Conservation (phyloP, 108 stramenopile species). For the Chaetoceros tenuissimus region DNA sequence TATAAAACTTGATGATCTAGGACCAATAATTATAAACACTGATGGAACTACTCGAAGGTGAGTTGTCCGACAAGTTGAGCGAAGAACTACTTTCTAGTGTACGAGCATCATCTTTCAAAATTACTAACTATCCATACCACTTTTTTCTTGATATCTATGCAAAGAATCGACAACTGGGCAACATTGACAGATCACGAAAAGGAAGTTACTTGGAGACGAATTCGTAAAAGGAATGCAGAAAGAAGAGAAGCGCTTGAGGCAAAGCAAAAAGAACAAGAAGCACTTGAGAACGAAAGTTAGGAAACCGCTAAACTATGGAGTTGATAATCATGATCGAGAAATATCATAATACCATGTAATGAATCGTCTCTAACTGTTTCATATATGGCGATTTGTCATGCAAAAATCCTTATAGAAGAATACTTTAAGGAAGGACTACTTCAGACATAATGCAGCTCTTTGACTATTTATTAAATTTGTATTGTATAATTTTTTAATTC, state of each 20-base stretch:
- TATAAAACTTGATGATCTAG: constrained; percentile 69
- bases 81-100: neutral
- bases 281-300: neutral
- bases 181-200: constrained; percentile 65
- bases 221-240: constrained; percentile 79
- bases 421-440: no score
- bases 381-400: no score
- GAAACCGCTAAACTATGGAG: neutral
- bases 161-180: constrained; percentile 81
- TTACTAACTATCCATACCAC: no score
- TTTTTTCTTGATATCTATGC: no score
- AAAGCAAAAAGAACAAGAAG: constrained; percentile 28
- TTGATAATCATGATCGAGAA: no score
- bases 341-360: no score
- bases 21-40: constrained; percentile 79
- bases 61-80: neutral
- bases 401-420: no score
- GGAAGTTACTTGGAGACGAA: constrained; percentile 78
- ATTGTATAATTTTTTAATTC: no score
- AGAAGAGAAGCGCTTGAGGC: constrained; percentile 46
- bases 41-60: constrained; percentile 32
- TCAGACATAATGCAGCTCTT: no score
- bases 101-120: neutral
- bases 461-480: no score
- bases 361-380: no score